Evolutionary conservation across 306 rosid genomes (phyloP), one percentile per base, ranked within the genome.

Genomic region (Mimosa pudica): DNA sequence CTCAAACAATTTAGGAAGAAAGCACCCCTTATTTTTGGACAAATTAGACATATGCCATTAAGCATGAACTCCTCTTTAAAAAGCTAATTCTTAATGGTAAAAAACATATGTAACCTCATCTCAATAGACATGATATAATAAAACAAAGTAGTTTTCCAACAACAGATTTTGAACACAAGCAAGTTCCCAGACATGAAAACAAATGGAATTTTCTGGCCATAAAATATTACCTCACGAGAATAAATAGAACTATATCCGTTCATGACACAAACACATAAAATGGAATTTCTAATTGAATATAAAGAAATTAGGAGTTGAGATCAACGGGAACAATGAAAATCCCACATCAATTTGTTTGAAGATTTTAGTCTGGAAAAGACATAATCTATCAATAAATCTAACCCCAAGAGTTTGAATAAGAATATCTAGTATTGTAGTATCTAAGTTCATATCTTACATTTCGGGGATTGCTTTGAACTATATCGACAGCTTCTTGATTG

Each of bases 401-500:
- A 68, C 8, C 8, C 69, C 42, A 33, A 44, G 20, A 41, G 71
- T 17, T 55, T 77, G 75, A 12, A 79, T 54, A 69, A 63, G 16
- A 76, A 46, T 49, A 38, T 77, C 73, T 13, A 58, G 74, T 33
- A n/a, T 64, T 74, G 41, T 63, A 4, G 47, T 38, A 82, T 76
- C 45, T 79, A 63, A 77, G 60, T 30, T 57, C 24, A 65, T 47
- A 79, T 75, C 91, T 89, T 83, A 90, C 95, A n/a, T 32, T 87
- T 76, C 78, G 95, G 36, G 89, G 86, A 79, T 84, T 89, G 44
- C 86, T 90, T 75, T 85, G 90, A 84, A 90, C 95, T 74, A 89
- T 82, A 79, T 90, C 85, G 49, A 89, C 92, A 6, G 92, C 95
- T 70, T 90, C 89, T 88, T 90, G 95, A 81, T 90, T 90, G 87